Conservation (phyloP, 345 rosid genomes). For the Sonneratia alba region DNA sequence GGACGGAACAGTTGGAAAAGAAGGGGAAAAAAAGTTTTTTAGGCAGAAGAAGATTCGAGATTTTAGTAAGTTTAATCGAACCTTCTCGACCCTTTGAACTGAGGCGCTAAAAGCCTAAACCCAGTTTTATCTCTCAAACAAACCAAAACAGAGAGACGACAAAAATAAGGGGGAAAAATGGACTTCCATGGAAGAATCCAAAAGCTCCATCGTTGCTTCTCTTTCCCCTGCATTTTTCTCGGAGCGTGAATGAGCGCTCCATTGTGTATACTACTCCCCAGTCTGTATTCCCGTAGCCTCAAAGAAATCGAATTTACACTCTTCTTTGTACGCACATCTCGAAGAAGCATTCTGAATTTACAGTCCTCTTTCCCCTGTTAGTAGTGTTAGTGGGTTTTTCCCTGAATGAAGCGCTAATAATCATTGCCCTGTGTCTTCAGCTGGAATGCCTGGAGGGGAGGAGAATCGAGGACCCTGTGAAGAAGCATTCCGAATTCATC, state of each 20-base stretch:
- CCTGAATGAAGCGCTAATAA: not conserved
- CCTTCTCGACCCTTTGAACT: slow-evolving; percentile 4
- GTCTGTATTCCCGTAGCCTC: not conserved
- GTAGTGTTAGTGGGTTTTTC: too few species aligned
- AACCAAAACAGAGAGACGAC: too few species aligned
- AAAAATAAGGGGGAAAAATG: too few species aligned
- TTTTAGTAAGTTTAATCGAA: not conserved
- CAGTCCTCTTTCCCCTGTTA: too few species aligned
- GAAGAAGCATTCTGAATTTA: too few species aligned
- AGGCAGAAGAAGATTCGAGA: slow-evolving; percentile 4
- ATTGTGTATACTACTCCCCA: slow-evolving; percentile 14
- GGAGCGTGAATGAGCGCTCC: slow-evolving; percentile 2
- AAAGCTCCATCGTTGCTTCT: slow-evolving; percentile 12
- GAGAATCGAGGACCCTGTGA: slow-evolving; percentile 41
- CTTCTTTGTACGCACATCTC: too few species aligned
- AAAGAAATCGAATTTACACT: not conserved
- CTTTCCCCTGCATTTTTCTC: not conserved
- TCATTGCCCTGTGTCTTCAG: slow-evolving; percentile 10
- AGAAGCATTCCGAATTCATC: slow-evolving; percentile 44
- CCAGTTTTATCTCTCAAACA: too few species aligned
- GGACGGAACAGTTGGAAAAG: not conserved
- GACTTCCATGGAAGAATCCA: slow-evolving; percentile 31
- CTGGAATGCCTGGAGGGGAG: slow-evolving; percentile 38
- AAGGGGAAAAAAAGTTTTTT: not conserved
- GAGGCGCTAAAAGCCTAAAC: too few species aligned